phyloP scores from a whole-genome alignment of 495 filamentous ascomycete genomes.

The Penicillium bialowiezense region DNA sequence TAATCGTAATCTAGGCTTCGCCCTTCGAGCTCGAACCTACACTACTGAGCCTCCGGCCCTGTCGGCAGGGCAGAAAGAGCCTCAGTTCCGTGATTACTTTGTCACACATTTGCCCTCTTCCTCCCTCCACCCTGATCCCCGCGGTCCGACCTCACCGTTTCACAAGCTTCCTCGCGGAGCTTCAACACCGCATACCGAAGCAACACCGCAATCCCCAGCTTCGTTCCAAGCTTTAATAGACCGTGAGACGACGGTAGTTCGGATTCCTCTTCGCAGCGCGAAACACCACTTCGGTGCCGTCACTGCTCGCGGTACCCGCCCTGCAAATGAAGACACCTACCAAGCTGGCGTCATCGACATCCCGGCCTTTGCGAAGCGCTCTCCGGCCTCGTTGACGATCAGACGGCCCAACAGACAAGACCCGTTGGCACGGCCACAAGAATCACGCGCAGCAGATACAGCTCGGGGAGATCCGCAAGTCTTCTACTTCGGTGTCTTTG shows the following conservation, averaged over 20 bases:
- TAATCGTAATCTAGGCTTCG: constrained; percentile 21
- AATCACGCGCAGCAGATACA: constrained; percentile 60
- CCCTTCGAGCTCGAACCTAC: constrained; percentile 15
- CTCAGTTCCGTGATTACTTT: constrained; percentile 91
- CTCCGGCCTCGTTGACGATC: constrained; percentile 66
- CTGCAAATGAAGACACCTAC: constrained; percentile 89
- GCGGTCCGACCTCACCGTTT: constrained; percentile 49
- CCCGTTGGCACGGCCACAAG: constrained; percentile 26
- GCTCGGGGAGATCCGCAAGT: constrained; percentile 87
- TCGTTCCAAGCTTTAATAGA: constrained; percentile 54
- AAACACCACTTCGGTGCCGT: constrained; percentile 93
- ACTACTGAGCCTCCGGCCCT: constrained; percentile 16
- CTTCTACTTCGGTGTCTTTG: constrained; percentile 96
- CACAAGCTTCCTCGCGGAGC: constrained; percentile 83
- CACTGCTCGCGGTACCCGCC: constrained; percentile 73
- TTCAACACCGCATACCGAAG: constrained; percentile 72
- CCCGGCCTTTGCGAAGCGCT: constrained; percentile 84
- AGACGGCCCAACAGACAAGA: constrained; percentile 14
- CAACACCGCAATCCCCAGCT: constrained; percentile 52
- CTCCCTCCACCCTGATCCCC: constrained; percentile 86
- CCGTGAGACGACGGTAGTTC: constrained; percentile 90
- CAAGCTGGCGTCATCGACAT: constrained; percentile 92
- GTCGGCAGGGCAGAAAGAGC: constrained; percentile 30
- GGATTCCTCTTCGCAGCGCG: constrained; percentile 89
- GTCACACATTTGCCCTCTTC: constrained; percentile 92